phyloP scores from a whole-genome alignment of 75 land plant species.

The Pseudotsuga menziesii region DNA sequence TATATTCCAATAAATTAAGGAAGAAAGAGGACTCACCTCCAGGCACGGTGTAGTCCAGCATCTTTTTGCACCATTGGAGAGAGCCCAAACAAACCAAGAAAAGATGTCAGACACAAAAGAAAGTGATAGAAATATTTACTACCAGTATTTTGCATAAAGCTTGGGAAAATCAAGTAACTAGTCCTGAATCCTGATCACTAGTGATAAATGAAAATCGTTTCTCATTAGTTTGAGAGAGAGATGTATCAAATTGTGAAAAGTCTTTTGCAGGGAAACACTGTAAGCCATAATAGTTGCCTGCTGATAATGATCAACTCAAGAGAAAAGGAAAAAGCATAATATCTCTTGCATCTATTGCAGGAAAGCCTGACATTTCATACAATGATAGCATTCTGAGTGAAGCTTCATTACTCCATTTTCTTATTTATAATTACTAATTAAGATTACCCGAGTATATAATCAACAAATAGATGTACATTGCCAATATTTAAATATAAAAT shows the following conservation, averaged over 20 bases:
- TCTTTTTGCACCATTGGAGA: constrained; percentile 39
- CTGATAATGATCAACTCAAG: background rate
- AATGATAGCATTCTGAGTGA: background rate
- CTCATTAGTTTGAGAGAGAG: background rate
- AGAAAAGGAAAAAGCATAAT: background rate
- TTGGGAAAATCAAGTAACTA: background rate
- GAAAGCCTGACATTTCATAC: background rate
- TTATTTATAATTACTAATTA: no score
- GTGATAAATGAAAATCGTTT: background rate
- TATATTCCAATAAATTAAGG: background rate
- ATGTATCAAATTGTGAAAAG: background rate
- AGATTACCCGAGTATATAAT: background rate
- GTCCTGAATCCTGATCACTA: background rate
- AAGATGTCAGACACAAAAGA: constrained; percentile 3
- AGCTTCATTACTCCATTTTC: background rate
- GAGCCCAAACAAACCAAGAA: constrained; percentile 5
- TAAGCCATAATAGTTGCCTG: no score
- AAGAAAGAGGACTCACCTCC: constrained; percentile 58
- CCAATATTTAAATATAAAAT: background rate
- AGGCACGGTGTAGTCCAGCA: constrained; percentile 99
- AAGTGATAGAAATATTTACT: background rate
- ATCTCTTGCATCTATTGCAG: background rate
- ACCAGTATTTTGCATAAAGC: background rate
- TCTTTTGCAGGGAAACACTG: no score
- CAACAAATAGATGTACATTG: background rate